These are phyloP conservation scores for Sergeia podlipaevii DNA, from an alignment of 208 protist species.

Conservation along the genomic window DNA sequence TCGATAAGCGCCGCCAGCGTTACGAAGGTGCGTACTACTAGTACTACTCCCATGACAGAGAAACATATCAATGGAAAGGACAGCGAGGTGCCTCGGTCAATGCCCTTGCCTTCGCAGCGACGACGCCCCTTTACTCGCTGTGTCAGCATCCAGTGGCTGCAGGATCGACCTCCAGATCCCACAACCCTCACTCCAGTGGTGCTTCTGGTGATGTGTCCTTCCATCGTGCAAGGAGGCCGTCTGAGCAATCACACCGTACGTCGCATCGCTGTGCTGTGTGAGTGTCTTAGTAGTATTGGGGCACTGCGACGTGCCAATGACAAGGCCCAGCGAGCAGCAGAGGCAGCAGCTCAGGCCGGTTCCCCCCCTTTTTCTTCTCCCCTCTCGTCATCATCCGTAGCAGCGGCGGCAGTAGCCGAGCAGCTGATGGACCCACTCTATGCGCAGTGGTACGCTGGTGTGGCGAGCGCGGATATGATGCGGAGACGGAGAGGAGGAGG, in stretches of 20 bases:
- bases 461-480: background rate
- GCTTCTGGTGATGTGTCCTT: slow-evolving; percentile 18
- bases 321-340: background rate
- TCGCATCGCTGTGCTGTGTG: slow-evolving; percentile 12
- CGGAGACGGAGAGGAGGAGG: background rate
- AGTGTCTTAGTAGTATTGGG: background rate
- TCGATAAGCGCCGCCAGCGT: too few relatives aligned
- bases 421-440: background rate
- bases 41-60: too few relatives aligned
- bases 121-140: too few relatives aligned
- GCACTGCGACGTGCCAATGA: background rate
- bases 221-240: slow-evolving; percentile 11
- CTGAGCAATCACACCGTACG: slow-evolving; percentile 5
- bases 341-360: background rate
- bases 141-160: slow-evolving; percentile 12
- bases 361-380: background rate
- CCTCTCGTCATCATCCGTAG: background rate
- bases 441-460: slow-evolving; percentile 6
- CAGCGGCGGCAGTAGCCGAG: background rate
- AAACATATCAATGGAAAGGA: too few relatives aligned
- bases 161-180: slow-evolving; percentile 6
- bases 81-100: too few relatives aligned
- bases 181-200: slow-evolving; percentile 1
- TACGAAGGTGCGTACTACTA: too few relatives aligned
- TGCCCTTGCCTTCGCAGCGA: too few relatives aligned